phyloP scores from a whole-genome alignment of 1,284 basidiomycete genomes.

The Cryptococcus sp. region DNA sequence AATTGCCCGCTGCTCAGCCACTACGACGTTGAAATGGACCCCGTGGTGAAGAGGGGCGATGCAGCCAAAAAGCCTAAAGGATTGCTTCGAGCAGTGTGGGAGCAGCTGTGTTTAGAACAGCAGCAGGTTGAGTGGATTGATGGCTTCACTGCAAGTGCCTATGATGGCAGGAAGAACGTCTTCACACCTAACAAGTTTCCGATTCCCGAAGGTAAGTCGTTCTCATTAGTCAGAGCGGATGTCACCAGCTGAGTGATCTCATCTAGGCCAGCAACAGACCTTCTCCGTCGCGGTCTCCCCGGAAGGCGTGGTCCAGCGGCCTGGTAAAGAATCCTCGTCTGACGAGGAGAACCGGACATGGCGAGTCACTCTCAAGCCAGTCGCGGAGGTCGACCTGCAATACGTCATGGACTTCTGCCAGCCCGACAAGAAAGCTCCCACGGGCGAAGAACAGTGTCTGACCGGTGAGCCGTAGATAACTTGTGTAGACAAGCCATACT shows the following conservation, averaged over 20 bases:
- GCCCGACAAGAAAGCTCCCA: constrained; percentile 30
- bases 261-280: constrained; percentile 14
- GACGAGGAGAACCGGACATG: constrained; percentile 42
- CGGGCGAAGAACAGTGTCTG: constrained; percentile 36
- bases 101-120: constrained; percentile 35
- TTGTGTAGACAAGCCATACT: not conserved
- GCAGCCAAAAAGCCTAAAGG: constrained; percentile 34
- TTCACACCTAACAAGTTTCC: constrained; percentile 44
- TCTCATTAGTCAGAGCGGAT: too few species aligned
- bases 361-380: constrained; percentile 41
- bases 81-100: constrained; percentile 37
- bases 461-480: constrained; percentile 29
- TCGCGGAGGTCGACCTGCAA: constrained; percentile 43
- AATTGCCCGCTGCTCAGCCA: constrained; percentile 29
- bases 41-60: constrained; percentile 34
- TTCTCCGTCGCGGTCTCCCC: constrained; percentile 36
- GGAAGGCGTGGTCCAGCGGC: constrained; percentile 33
- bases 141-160: constrained; percentile 32
- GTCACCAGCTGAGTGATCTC: not conserved
- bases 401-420: constrained; percentile 44
- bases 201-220: constrained; percentile 26
- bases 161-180: constrained; percentile 43
- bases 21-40: constrained; percentile 51
- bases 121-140: constrained; percentile 18
- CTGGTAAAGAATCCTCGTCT: constrained; percentile 26